These are phyloP conservation scores for Suillus plorans DNA, from an alignment of 768 basidiomycete genomes.

Conservation along the genomic window DNA sequence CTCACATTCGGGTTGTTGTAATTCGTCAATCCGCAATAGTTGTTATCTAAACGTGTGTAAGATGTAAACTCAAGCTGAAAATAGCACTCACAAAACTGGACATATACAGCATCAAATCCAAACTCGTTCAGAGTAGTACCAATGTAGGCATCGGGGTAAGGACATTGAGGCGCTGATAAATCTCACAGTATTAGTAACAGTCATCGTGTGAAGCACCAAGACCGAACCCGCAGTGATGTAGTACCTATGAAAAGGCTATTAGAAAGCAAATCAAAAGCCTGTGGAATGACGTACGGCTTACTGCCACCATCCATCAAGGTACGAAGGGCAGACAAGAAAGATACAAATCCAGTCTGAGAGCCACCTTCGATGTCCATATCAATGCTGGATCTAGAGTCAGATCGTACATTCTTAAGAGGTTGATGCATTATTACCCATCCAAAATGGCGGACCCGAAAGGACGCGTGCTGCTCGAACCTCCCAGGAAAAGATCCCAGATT, in stretches of 20 bases:
- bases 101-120: constrained; percentile 49
- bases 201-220: background rate
- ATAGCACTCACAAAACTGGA: constrained; percentile 42
- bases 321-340: constrained; percentile 30
- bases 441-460: constrained; percentile 73
- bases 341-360: constrained; percentile 24
- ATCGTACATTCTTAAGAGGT: background rate
- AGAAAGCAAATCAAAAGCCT: constrained; percentile 4
- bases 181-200: background rate
- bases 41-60: constrained; percentile 41
- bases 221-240: constrained; percentile 43
- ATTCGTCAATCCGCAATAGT: constrained; percentile 39
- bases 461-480: constrained; percentile 57
- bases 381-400: constrained; percentile 19
- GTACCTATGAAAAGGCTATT: constrained; percentile 28
- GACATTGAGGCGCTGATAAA: constrained; percentile 40
- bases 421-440: constrained; percentile 52
- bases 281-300: constrained; percentile 23
- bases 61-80: background rate
- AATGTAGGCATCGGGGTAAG: constrained; percentile 47
- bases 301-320: constrained; percentile 27
- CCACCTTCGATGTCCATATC: constrained; percentile 54
- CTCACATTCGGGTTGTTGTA: constrained; percentile 44
- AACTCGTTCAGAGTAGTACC: constrained; percentile 42
- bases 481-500: constrained; percentile 70